Conservation (phyloP, 2,329 filamentous ascomycete genomes). For the Aureobasidium sp. region DNA sequence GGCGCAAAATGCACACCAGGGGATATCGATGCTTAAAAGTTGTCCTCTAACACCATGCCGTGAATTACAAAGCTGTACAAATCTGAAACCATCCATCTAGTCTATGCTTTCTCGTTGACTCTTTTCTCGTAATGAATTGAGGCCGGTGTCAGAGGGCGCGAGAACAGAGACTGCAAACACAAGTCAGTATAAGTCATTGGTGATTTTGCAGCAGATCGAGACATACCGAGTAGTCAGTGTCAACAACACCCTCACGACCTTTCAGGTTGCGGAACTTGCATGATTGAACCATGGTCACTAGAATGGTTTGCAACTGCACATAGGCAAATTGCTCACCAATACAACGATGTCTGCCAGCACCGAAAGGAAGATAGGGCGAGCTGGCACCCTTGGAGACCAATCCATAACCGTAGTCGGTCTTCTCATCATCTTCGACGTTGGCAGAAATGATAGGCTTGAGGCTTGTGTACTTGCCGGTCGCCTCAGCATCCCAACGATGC, state of each 20-base stretch:
- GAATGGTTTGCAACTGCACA: slow-evolving; percentile 79
- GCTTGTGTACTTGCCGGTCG: slow-evolving; percentile 30
- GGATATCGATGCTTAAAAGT: background rate
- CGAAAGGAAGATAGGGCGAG: slow-evolving; percentile 89
- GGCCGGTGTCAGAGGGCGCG: slow-evolving; percentile 36
- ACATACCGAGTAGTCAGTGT: slow-evolving; percentile 53
- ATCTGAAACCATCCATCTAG: background rate
- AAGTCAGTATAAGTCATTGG: background rate
- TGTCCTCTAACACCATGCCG: slow-evolving; percentile 4
- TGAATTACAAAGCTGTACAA: slow-evolving; percentile 9
- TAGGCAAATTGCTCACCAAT: slow-evolving; percentile 97
- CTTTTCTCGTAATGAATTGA: slow-evolving; percentile 69
- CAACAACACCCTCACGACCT: slow-evolving; percentile 60
- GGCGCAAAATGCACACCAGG: background rate
- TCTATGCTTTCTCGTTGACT: slow-evolving; percentile 16
- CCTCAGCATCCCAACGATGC: slow-evolving; percentile 71
- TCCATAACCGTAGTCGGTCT: slow-evolving; percentile 89
- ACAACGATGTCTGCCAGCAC: slow-evolving; percentile 84
- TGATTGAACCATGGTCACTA: slow-evolving; percentile 63
- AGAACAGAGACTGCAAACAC: slow-evolving; percentile 33
- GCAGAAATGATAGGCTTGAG: slow-evolving; percentile 22
- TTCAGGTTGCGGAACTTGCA: slow-evolving; percentile 74
- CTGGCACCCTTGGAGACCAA: slow-evolving; percentile 83
- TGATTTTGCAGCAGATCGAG: background rate
- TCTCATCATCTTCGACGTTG: slow-evolving; percentile 49